Evolutionary conservation across 225 moss, liverwort and hornwort species (phyloP).

Genomic region (Thuidium tamariscinum): DNA sequence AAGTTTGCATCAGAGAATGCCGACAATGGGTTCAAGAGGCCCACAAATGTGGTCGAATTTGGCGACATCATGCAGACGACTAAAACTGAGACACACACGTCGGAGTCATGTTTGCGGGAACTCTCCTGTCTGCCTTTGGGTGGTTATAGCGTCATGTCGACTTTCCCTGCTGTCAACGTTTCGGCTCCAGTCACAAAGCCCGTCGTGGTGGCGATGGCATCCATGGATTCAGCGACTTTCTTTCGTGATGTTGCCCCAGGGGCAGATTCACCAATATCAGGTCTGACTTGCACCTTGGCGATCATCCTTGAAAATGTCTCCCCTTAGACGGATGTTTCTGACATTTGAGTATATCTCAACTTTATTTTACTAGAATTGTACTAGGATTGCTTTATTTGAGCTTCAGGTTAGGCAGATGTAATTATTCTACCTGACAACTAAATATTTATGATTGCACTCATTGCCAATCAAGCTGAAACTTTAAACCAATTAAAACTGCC

Average conservation of each 20-base stretch:
- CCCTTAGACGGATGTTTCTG: neutral
- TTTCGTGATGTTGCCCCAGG: slow-evolving; percentile 85
- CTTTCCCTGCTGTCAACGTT: slow-evolving; percentile 58
- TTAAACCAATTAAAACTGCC: neutral
- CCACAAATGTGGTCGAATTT: slow-evolving; percentile 70
- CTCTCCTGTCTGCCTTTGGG: slow-evolving; percentile 85
- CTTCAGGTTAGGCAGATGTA: neutral
- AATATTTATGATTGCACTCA: neutral
- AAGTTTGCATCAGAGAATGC: slow-evolving; percentile 50
- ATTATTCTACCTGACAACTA: neutral
- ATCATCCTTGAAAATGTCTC: neutral
- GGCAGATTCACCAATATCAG: slow-evolving; percentile 84
- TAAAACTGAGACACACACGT: slow-evolving; percentile 60
- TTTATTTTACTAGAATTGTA: neutral
- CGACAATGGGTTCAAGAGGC: slow-evolving; percentile 34
- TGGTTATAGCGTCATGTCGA: slow-evolving; percentile 90
- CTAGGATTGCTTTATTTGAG: neutral
- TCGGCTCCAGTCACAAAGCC: slow-evolving; percentile 52
- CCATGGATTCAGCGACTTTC: slow-evolving; percentile 88
- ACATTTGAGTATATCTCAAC: neutral
- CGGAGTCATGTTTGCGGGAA: slow-evolving; percentile 71
- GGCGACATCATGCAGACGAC: slow-evolving; percentile 87
- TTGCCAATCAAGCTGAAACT: neutral
- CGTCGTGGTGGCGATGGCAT: slow-evolving; percentile 64
- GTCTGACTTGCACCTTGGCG: slow-evolving; percentile 9